Conservation (phyloP, 129 eudicot genomes). For the Pseudognaphalium luteoalbum region DNA sequence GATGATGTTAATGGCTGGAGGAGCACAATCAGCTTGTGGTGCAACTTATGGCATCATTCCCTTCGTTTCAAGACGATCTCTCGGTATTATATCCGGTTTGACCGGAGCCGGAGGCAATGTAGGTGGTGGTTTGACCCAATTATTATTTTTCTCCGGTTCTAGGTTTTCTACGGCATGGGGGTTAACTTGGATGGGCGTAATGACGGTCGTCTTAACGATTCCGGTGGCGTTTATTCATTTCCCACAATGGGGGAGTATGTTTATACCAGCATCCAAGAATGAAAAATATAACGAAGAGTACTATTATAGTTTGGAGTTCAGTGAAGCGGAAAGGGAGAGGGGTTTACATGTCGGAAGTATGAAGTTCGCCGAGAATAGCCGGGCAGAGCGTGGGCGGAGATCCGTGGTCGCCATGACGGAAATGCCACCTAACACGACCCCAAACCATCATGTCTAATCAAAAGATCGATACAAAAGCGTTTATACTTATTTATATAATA, state of each 20-base stretch:
- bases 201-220: slow-evolving; percentile 50
- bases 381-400: slow-evolving; percentile 48
- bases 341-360: slow-evolving; percentile 50
- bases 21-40: slow-evolving; percentile 82
- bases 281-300: slow-evolving; percentile 46
- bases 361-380: slow-evolving; percentile 52
- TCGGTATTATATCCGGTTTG: slow-evolving; percentile 58
- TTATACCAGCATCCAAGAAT: slow-evolving; percentile 39
- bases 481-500: no score
- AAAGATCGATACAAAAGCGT: no score
- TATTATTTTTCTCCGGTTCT: slow-evolving; percentile 59
- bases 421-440: slow-evolving; percentile 32
- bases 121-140: slow-evolving; percentile 68
- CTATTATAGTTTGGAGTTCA: slow-evolving; percentile 53
- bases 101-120: slow-evolving; percentile 79
- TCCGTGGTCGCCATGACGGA: slow-evolving; percentile 12
- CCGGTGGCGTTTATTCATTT: slow-evolving; percentile 60
- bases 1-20: slow-evolving; percentile 70
- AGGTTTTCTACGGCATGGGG: slow-evolving; percentile 53
- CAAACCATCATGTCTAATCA: slow-evolving; percentile 32
- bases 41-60: slow-evolving; percentile 87
- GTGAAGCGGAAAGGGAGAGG: slow-evolving; percentile 44
- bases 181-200: slow-evolving; percentile 61
- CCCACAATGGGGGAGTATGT: slow-evolving; percentile 84
- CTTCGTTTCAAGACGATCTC: slow-evolving; percentile 64